Evolutionary conservation across 306 rosid species (phyloP).

Genomic region (Senna tora): DNA sequence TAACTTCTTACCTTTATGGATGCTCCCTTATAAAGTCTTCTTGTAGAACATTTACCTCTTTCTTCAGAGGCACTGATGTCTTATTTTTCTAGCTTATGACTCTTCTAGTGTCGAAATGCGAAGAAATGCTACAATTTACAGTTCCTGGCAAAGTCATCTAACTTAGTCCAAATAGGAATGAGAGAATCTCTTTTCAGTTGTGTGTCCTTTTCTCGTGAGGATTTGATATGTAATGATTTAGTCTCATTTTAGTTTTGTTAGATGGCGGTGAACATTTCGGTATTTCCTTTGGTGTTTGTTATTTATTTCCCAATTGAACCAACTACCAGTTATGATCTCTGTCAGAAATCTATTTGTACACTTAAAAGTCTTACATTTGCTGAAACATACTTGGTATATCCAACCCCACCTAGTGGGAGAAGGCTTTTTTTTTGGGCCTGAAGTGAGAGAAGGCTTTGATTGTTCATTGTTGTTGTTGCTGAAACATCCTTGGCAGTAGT

Average conservation of each 20-base stretch:
- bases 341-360: neutral
- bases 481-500: neutral
- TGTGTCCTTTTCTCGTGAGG: neutral
- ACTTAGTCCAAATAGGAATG: neutral
- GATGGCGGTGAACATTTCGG: neutral
- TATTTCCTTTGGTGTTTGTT: neutral
- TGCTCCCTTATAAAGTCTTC: neutral
- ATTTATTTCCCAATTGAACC: constrained; percentile 4
- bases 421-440: too few species aligned
- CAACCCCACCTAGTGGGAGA: too few species aligned
- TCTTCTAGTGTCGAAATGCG: neutral
- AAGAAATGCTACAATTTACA: neutral
- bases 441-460: too few species aligned
- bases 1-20: neutral
- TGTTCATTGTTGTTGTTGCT: too few species aligned
- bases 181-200: neutral
- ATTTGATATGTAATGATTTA: neutral
- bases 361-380: neutral
- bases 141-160: neutral
- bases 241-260: neutral
- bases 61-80: neutral
- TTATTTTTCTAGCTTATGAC: neutral
- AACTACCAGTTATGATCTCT: neutral
- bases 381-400: neutral
- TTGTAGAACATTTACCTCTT: neutral